Percentiles rank a stretch among this genome's conserved stretches.
phyloP scores from a whole-genome alignment of 352 stramenopile genomes.

The Phytophthora rubi region DNA sequence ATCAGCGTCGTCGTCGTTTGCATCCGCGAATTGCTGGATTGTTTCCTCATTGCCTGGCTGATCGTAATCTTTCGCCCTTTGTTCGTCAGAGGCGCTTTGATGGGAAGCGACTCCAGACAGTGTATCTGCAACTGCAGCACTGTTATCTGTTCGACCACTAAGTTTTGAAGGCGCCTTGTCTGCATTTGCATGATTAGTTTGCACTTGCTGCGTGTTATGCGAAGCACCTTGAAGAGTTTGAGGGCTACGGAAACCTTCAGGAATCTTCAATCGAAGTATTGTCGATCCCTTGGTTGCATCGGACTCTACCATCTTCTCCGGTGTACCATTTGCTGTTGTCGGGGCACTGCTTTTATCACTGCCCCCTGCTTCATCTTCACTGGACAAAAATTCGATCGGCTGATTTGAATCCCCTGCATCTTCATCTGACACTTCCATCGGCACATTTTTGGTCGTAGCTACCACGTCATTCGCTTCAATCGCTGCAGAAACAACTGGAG shows the following conservation, averaged over 20 bases:
- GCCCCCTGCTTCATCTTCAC: constrained; percentile 30
- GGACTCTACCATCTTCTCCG: neutral
- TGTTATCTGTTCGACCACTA: neutral
- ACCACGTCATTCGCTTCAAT: neutral
- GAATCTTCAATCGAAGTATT: constrained; percentile 22
- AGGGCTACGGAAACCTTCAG: constrained; percentile 1
- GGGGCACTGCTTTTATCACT: constrained; percentile 1
- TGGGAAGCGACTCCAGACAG: neutral
- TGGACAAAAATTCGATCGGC: constrained; percentile 41
- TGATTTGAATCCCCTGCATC: constrained; percentile 11
- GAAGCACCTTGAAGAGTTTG: neutral
- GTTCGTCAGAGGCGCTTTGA: neutral
- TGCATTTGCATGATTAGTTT: neutral
- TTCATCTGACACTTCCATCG: constrained; percentile 1
- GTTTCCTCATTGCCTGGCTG: constrained; percentile 1
- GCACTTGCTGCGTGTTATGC: neutral
- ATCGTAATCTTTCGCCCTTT: neutral
- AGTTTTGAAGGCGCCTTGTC: neutral
- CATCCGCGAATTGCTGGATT: constrained; percentile 1
- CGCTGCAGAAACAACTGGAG: neutral
- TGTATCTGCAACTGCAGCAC: constrained; percentile 1
- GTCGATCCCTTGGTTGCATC: constrained; percentile 18
- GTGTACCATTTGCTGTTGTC: neutral
- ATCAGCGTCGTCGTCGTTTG: constrained; percentile 22
- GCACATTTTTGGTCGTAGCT: constrained; percentile 10